These are phyloP conservation scores for Omphalotus guepiniiformis DNA, from an alignment of 768 basidiomycete genomes.

Conservation along the genomic window DNA sequence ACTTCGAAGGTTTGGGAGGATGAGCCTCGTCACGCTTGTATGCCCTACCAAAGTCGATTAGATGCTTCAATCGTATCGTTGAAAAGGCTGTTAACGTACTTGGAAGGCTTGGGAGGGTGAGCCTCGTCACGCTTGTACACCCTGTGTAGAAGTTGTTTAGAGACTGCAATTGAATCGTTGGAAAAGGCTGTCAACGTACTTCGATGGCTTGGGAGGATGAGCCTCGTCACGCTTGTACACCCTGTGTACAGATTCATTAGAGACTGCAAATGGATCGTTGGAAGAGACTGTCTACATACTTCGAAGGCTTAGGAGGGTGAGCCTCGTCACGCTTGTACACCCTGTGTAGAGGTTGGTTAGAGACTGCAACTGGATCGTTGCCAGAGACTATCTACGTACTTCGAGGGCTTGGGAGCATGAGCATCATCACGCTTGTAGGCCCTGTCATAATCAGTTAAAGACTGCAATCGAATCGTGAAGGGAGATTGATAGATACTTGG, in stretches of 20 bases:
- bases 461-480: too few species aligned
- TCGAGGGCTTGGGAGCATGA: slow-evolving; percentile 4
- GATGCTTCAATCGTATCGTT: not conserved
- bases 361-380: too few species aligned
- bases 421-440: slow-evolving; percentile 10
- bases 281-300: not conserved
- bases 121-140: slow-evolving; percentile 13
- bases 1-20: slow-evolving; percentile 16
- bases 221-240: slow-evolving; percentile 12
- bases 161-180: too few species aligned
- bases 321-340: slow-evolving; percentile 12
- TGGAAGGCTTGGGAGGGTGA: slow-evolving; percentile 13
- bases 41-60: not conserved
- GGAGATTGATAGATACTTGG: too few species aligned
- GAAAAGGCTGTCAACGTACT: not conserved
- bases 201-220: slow-evolving; percentile 10
- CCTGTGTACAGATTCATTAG: too few species aligned
- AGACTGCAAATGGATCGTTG: not conserved
- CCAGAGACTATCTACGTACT: too few species aligned
- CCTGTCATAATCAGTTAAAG: too few species aligned
- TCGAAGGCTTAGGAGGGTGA: slow-evolving; percentile 10
- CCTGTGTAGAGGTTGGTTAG: too few species aligned
- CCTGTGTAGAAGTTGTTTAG: too few species aligned
- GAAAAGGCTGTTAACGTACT: too few species aligned
- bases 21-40: slow-evolving; percentile 13